Percentiles rank a stretch among this genome's conserved stretches.
Evolutionary conservation across 2,329 filamentous ascomycete genomes (phyloP).

Genomic region (Apiospora malaysiana): DNA sequence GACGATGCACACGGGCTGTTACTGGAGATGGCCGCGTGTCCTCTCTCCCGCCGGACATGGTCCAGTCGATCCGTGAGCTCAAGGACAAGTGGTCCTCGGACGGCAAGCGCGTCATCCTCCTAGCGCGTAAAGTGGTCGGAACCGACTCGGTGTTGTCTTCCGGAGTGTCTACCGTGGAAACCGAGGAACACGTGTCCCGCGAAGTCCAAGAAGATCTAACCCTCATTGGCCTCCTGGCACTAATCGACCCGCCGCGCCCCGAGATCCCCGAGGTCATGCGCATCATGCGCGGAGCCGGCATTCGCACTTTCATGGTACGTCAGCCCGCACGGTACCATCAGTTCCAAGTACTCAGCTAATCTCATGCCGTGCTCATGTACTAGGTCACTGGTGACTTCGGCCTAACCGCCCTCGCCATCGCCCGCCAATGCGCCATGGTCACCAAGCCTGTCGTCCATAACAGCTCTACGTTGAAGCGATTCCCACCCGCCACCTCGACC

Average conservation of each 20-base stretch:
- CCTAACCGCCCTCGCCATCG: slow-evolving; percentile 75
- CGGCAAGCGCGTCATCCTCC: slow-evolving; percentile 50
- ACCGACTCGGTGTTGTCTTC: slow-evolving; percentile 25
- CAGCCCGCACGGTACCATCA: too few species aligned
- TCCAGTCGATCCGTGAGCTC: slow-evolving; percentile 40
- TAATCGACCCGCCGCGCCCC: slow-evolving; percentile 77
- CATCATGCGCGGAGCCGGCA: slow-evolving; percentile 72
- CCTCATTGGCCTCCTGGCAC: slow-evolving; percentile 76
- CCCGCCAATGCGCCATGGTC: slow-evolving; percentile 74
- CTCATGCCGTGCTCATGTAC: neutral
- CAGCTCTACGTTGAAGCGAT: slow-evolving; percentile 25
- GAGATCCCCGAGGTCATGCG: slow-evolving; percentile 72
- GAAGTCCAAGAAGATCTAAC: slow-evolving; percentile 65
- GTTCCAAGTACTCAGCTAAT: too few species aligned
- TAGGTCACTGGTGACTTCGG: slow-evolving; percentile 78
- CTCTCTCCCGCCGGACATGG: slow-evolving; percentile 42
- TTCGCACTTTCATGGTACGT: slow-evolving; percentile 79
- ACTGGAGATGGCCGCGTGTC: slow-evolving; percentile 40
- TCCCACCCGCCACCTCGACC: slow-evolving; percentile 54
- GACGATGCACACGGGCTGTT: slow-evolving; percentile 44
- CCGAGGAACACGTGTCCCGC: neutral
- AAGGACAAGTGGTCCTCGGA: slow-evolving; percentile 48
- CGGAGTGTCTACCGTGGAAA: neutral
- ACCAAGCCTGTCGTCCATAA: slow-evolving; percentile 45
- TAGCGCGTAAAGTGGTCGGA: slow-evolving; percentile 45